Evolutionary conservation across 2,329 filamentous ascomycete species (phyloP).

Genomic region (Cladosporium sp.): DNA sequence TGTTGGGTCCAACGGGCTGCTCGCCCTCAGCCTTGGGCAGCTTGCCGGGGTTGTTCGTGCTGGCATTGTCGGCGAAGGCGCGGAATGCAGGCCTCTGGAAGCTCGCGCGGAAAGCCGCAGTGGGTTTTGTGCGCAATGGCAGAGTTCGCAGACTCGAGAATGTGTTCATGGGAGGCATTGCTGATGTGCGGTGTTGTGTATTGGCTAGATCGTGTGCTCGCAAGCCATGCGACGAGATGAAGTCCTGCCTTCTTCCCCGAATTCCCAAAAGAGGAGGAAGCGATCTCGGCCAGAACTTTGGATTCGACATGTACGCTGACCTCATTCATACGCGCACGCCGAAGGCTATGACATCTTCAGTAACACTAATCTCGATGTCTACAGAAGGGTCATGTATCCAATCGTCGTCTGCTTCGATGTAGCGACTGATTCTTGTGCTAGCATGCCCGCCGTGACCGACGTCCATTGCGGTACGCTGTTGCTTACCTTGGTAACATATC

Average conservation of each 20-base stretch:
- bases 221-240: not conserved
- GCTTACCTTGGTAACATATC: too few relatives aligned
- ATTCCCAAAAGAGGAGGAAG: not conserved
- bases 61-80: conserved; percentile 11
- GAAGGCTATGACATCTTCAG: too few relatives aligned
- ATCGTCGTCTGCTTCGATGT: too few relatives aligned
- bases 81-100: conserved; percentile 8
- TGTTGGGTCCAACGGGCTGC: conserved; percentile 43
- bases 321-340: conserved; percentile 7
- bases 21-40: conserved; percentile 23
- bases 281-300: not conserved
- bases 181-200: not conserved
- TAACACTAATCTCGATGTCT: too few relatives aligned
- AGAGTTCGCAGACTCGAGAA: conserved; percentile 11
- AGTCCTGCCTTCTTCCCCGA: conserved; percentile 1
- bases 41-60: conserved; percentile 10
- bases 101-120: conserved; percentile 2
- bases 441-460: too few relatives aligned
- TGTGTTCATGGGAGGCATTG: conserved; percentile 11
- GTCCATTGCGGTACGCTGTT: too few relatives aligned
- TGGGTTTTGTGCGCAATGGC: conserved; percentile 3
- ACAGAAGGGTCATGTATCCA: too few relatives aligned
- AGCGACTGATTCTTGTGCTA: too few relatives aligned
- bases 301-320: conserved; percentile 1
- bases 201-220: not conserved